Percentiles rank a stretch among this genome's conserved stretches.
These are phyloP conservation scores for Camellia japonica DNA, from an alignment of 148 eudicot genomes.

Conservation along the genomic window DNA sequence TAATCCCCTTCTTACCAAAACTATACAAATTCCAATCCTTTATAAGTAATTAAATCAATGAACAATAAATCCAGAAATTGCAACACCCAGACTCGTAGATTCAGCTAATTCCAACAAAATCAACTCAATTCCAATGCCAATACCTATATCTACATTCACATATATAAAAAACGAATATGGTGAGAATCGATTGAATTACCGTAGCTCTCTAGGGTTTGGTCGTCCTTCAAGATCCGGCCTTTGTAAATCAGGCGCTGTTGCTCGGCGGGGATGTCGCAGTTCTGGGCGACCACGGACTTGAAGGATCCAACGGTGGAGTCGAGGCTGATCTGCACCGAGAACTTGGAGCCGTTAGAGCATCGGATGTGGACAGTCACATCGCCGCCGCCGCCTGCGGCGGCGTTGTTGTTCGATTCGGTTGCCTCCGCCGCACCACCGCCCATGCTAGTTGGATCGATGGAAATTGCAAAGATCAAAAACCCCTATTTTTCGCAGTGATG, in stretches of 20 bases:
- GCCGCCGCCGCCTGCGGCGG: constrained; percentile 1
- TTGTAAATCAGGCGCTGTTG: constrained; percentile 48
- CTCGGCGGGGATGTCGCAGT: constrained; percentile 33
- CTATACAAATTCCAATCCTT: constrained; percentile 3
- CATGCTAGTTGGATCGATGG: no score
- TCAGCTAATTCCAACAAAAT: background rate
- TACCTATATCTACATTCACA: background rate
- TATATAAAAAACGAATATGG: background rate
- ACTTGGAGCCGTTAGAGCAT: constrained; percentile 41
- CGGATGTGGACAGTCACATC: constrained; percentile 30
- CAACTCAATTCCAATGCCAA: background rate
- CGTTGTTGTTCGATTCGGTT: no score
- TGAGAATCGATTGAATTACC: constrained; percentile 18
- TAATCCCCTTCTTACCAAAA: background rate
- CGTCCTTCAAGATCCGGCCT: constrained; percentile 47
- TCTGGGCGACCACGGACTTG: constrained; percentile 32
- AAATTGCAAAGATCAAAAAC: no score
- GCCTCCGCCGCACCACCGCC: no score
- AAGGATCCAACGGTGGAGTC: constrained; percentile 35
- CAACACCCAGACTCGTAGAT: background rate
- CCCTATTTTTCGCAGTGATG: no score
- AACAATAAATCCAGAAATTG: background rate
- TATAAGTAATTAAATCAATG: background rate
- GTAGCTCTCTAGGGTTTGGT: constrained; percentile 44
- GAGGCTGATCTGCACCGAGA: constrained; percentile 27